Evolutionary conservation across 257 asterid species (phyloP).

Genomic region (Buddleja alternifolia): DNA sequence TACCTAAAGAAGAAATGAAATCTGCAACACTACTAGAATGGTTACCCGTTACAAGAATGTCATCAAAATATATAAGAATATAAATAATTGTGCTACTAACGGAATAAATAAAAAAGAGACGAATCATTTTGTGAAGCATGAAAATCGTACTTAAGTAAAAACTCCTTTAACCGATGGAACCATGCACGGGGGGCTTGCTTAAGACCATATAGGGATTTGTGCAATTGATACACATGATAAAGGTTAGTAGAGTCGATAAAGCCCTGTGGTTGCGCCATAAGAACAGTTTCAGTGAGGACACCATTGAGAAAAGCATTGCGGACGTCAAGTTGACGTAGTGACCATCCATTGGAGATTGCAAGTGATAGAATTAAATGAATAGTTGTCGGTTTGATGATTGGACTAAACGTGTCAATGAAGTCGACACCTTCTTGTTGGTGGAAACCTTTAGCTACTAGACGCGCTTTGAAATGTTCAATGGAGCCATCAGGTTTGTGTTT

Average conservation of each 20-base stretch:
- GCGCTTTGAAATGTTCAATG: background rate
- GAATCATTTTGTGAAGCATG: no score
- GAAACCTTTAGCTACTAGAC: background rate
- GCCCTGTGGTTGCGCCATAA: background rate
- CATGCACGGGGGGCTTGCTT: slow-evolving; percentile 2
- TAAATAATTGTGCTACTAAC: no score
- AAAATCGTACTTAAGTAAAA: no score
- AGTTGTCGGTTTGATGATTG: background rate
- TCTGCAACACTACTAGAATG: no score
- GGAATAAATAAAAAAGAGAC: no score
- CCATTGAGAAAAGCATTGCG: background rate
- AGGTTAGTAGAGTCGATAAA: background rate
- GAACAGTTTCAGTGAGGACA: background rate
- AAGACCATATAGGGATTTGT: background rate
- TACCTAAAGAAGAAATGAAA: no score
- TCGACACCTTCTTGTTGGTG: background rate
- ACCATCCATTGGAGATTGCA: background rate
- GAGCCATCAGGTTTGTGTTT: no score
- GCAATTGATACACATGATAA: slow-evolving; percentile 2
- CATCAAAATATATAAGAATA: no score
- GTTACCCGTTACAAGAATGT: no score
- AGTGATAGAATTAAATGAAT: background rate
- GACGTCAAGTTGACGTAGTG: no score
- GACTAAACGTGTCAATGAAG: background rate
- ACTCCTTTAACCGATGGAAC: no score